Evolutionary conservation across 768 basidiomycete genomes (phyloP).

Genomic region (Candolleomyces efflorescens): DNA sequence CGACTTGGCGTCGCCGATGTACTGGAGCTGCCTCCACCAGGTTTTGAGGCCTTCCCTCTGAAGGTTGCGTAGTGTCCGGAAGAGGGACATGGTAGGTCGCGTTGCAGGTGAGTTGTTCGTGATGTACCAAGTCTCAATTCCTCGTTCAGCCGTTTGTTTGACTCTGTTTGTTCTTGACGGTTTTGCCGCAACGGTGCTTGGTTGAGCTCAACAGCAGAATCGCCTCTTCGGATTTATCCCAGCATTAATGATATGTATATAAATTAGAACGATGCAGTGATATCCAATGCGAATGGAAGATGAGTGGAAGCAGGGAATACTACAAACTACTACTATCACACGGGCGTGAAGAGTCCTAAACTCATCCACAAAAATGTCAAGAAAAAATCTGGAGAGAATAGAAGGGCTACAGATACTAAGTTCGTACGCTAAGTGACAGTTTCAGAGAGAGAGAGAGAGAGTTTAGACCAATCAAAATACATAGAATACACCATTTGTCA

Average conservation of each 20-base stretch:
- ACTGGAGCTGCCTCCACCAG: constrained; percentile 91
- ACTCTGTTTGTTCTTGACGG: neutral
- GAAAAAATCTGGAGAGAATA: neutral
- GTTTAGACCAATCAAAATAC: neutral
- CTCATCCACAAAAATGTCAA: neutral
- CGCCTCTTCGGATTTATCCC: neutral
- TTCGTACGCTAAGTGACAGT: too few relatives aligned
- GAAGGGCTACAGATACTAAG: neutral
- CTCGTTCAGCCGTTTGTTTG: neutral
- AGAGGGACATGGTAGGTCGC: constrained; percentile 59
- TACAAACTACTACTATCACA: neutral
- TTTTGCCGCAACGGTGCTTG: neutral
- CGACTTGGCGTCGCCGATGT: constrained; percentile 91
- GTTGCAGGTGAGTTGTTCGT: neutral
- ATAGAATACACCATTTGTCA: constrained; percentile 1
- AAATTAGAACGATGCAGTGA: neutral
- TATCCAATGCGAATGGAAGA: neutral
- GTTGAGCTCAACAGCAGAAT: neutral
- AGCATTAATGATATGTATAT: neutral
- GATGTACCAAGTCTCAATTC: neutral
- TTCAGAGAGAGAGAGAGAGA: too few relatives aligned
- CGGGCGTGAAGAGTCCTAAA: neutral
- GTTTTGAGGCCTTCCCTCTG: constrained; percentile 73
- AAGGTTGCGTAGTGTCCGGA: constrained; percentile 72
- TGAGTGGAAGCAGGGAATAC: neutral